Percentiles rank a stretch among this genome's conserved stretches.
These are phyloP conservation scores for Ophiostoma quercus DNA, from an alignment of 2,329 filamentous ascomycete genomes.

Conservation along the genomic window DNA sequence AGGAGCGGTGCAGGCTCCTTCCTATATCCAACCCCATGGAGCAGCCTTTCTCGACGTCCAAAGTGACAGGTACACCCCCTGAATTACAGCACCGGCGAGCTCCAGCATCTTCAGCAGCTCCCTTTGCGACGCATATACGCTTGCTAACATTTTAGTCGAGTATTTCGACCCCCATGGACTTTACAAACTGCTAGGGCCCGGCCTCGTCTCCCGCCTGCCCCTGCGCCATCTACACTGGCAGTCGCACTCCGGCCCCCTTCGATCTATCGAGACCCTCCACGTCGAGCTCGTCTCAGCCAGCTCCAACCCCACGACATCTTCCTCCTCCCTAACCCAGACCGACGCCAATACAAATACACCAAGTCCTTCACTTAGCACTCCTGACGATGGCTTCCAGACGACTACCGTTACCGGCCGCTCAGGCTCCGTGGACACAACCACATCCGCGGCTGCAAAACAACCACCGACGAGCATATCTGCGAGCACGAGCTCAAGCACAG, in stretches of 20 bases:
- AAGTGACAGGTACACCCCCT: constrained; percentile 61
- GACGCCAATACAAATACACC: not conserved
- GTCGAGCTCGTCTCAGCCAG: constrained; percentile 72
- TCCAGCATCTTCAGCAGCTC: not conserved
- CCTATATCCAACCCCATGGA: constrained; percentile 46
- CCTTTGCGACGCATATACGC: not conserved
- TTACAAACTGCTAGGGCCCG: constrained; percentile 73
- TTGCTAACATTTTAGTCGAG: constrained; percentile 59
- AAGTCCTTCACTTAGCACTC: constrained; percentile 11
- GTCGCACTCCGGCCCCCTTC: constrained; percentile 80
- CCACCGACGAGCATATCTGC: not conserved
- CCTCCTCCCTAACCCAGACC: not conserved
- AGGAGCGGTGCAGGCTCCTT: not conserved
- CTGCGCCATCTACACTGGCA: constrained; percentile 95
- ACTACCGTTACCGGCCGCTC: constrained; percentile 45
- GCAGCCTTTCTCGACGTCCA: constrained; percentile 64
- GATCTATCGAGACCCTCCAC: constrained; percentile 89
- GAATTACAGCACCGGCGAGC: not conserved
- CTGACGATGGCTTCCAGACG: constrained; percentile 58
- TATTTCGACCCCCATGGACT: constrained; percentile 91
- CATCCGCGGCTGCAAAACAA: not conserved
- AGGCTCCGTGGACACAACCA: constrained; percentile 35
- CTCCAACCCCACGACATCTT: constrained; percentile 38
- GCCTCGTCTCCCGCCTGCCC: constrained; percentile 73
- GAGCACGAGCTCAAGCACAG: not conserved